Percentiles rank a stretch among this genome's conserved stretches.
Evolutionary conservation across 371 early-diverging fungal species (phyloP).

Genomic region (Sporodiniella umbellata): DNA sequence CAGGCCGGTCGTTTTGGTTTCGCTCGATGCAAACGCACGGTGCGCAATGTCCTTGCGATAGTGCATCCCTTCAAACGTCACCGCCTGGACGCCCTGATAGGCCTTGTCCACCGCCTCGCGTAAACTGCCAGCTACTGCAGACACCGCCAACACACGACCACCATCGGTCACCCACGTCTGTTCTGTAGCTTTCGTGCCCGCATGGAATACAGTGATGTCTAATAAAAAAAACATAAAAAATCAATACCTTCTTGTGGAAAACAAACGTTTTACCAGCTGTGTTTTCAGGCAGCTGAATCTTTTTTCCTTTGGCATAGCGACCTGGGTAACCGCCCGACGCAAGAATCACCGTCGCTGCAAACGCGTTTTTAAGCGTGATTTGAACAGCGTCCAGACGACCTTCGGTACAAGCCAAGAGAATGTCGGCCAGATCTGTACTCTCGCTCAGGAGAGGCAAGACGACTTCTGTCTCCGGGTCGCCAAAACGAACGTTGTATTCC

Average conservation of each 20-base stretch:
- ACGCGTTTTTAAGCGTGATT: constrained; percentile 67
- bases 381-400: constrained; percentile 88
- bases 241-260: too few species aligned
- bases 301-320: constrained; percentile 76
- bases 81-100: constrained; percentile 62
- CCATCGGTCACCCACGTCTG: constrained; percentile 81
- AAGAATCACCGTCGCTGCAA: constrained; percentile 88
- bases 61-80: constrained; percentile 83
- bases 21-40: constrained; percentile 63
- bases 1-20: constrained; percentile 44
- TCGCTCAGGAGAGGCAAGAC: constrained; percentile 87
- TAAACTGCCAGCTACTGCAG: constrained; percentile 73
- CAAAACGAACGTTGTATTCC: constrained; percentile 97
- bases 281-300: constrained; percentile 60
- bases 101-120: constrained; percentile 75
- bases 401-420: constrained; percentile 85
- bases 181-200: constrained; percentile 72
- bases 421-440: constrained; percentile 81
- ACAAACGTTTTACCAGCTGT: constrained; percentile 1
- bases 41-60: constrained; percentile 93
- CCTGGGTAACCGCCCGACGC: constrained; percentile 95
- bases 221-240: constrained; percentile 3
- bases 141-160: constrained; percentile 93
- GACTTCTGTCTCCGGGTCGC: constrained; percentile 97
- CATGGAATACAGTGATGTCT: constrained; percentile 86